phyloP scores from a whole-genome alignment of 345 rosid species.

The Euphorbia peplus region DNA sequence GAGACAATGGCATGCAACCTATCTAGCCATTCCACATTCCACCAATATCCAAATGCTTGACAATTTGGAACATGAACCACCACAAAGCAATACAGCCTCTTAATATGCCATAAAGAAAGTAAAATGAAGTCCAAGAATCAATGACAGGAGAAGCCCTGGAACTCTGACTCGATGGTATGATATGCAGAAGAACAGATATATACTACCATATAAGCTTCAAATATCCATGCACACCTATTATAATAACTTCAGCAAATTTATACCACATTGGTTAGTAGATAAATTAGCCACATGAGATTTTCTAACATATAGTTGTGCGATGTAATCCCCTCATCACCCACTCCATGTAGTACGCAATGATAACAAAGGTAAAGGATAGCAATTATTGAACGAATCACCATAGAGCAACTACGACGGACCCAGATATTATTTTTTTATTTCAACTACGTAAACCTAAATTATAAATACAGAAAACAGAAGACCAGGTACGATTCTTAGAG shows the following conservation, averaged over 20 bases:
- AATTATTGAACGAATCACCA: background rate
- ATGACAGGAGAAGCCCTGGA: background rate
- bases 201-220: background rate
- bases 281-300: background rate
- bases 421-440: too few relatives aligned
- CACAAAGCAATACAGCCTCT: background rate
- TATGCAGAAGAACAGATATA: background rate
- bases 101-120: background rate
- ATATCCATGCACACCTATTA: background rate
- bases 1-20: background rate
- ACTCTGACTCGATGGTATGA: background rate
- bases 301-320: background rate
- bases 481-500: background rate
- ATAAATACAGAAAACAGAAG: background rate
- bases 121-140: background rate
- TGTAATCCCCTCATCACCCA: background rate
- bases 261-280: background rate
- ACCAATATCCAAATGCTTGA: background rate
- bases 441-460: background rate
- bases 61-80: background rate
- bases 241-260: background rate
- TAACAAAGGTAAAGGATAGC: background rate
- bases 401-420: background rate
- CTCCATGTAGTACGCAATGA: background rate
- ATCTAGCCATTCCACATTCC: background rate